These are phyloP conservation scores for Rhododendron griersonianum DNA, from an alignment of 148 eudicot species.

Conservation along the genomic window DNA sequence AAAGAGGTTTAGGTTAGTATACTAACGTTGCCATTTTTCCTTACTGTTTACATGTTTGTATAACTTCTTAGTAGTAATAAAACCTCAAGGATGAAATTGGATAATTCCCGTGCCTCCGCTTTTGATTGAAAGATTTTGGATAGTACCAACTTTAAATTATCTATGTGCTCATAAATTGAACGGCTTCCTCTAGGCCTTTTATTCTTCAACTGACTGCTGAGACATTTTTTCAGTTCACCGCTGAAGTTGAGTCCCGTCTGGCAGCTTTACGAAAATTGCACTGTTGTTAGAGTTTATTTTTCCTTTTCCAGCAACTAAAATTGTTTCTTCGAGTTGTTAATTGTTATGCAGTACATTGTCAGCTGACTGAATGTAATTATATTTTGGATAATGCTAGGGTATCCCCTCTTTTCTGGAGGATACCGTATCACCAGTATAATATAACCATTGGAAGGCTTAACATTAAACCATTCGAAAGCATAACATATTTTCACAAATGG, in stretches of 20 bases:
- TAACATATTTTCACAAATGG: too few relatives aligned
- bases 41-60: constrained; percentile 1
- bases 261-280: not conserved
- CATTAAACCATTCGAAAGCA: too few relatives aligned
- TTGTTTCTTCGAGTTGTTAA: not conserved
- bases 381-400: too few relatives aligned
- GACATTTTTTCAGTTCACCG: too few relatives aligned
- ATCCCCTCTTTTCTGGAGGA: too few relatives aligned
- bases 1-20: not conserved
- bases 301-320: too few relatives aligned
- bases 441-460: too few relatives aligned
- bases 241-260: not conserved
- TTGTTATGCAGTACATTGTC: not conserved
- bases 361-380: too few relatives aligned
- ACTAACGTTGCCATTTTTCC: not conserved
- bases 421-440: too few relatives aligned
- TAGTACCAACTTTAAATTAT: not conserved
- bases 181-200: too few relatives aligned
- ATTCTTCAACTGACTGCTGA: too few relatives aligned
- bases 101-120: not conserved
- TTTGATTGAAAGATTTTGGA: not conserved
- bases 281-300: not conserved
- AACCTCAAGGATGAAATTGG: not conserved
- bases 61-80: too few relatives aligned
- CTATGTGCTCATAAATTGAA: not conserved